phyloP scores from a whole-genome alignment of 306 rosid genomes.

The Vachellia collinsii region DNA sequence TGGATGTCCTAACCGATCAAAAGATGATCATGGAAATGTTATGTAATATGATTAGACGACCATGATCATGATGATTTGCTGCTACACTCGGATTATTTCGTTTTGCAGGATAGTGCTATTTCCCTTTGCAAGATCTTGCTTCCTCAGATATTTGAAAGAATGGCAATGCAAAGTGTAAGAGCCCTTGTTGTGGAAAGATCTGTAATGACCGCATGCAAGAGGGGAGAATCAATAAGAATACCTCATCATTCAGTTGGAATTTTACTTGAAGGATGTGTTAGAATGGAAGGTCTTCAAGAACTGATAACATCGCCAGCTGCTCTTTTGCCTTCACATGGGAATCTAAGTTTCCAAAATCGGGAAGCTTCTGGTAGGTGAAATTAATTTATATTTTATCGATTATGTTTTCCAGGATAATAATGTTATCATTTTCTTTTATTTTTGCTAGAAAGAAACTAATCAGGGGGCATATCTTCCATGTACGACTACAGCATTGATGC shows the following conservation, averaged over 20 bases:
- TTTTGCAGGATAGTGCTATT: constrained; percentile 83
- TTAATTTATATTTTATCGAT: constrained; percentile 10
- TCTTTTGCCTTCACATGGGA: constrained; percentile 60
- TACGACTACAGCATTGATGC: too few relatives aligned
- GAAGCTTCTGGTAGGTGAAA: constrained; percentile 52
- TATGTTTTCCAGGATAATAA: neutral
- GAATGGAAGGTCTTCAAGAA: constrained; percentile 61
- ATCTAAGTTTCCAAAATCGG: constrained; percentile 66
- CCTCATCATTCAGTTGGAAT: constrained; percentile 77
- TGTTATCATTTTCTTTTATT: too few relatives aligned
- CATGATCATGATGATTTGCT: constrained; percentile 31
- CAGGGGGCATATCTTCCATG: constrained; percentile 17
- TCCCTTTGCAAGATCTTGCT: constrained; percentile 74
- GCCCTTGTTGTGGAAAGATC: constrained; percentile 79
- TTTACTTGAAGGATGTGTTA: constrained; percentile 81
- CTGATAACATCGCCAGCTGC: constrained; percentile 71
- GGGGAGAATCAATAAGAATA: constrained; percentile 78
- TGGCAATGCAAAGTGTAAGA: constrained; percentile 79
- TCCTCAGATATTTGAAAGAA: constrained; percentile 83
- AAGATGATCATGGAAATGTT: constrained; percentile 16
- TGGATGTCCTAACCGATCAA: neutral
- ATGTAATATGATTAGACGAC: neutral
- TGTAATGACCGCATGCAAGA: constrained; percentile 45
- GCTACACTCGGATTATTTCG: constrained; percentile 31
- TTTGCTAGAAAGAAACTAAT: too few relatives aligned